A percentile compares a stretch with the other conserved stretches of the same genome.
Evolutionary conservation across 495 filamentous ascomycete species (phyloP).

Genomic region (Penicillium lividum): DNA sequence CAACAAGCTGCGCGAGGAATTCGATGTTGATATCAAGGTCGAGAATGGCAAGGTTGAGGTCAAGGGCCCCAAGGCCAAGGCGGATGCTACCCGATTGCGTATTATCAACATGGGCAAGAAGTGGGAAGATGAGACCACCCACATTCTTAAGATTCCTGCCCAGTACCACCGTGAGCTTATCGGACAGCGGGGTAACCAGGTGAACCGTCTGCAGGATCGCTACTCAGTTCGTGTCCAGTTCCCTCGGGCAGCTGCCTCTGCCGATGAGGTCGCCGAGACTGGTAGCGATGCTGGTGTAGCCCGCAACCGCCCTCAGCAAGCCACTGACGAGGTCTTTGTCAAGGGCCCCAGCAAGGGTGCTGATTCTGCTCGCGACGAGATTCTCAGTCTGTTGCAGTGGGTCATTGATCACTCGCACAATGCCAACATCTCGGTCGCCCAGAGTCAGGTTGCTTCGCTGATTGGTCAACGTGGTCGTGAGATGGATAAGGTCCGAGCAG

Average conservation of each 20-base stretch:
- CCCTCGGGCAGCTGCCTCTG: constrained; percentile 65
- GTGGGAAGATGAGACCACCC: constrained; percentile 82
- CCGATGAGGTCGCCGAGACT: constrained; percentile 69
- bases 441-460: constrained; percentile 81
- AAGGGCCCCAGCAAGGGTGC: constrained; percentile 89
- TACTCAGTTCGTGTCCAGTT: constrained; percentile 95
- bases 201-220: constrained; percentile 72
- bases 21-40: constrained; percentile 95
- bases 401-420: constrained; percentile 79
- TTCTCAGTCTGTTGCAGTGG: constrained; percentile 82
- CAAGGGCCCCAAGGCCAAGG: constrained; percentile 75
- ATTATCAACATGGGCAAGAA: constrained; percentile 75
- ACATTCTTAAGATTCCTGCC: constrained; percentile 82
- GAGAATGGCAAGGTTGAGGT: constrained; percentile 69
- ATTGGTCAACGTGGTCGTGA: constrained; percentile 88
- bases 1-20: constrained; percentile 91
- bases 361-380: constrained; percentile 85
- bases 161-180: constrained; percentile 81
- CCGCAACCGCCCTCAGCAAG: constrained; percentile 69
- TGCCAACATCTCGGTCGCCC: constrained; percentile 78
- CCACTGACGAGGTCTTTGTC: constrained; percentile 84
- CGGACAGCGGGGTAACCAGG: constrained; percentile 62
- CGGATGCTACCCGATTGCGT: constrained; percentile 75
- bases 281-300: constrained; percentile 66
- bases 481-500: constrained; percentile 83